Percentiles rank a stretch among this genome's conserved stretches.
Conservation (phyloP, 2,329 filamentous ascomycete species). For the Metarhizium album region DNA sequence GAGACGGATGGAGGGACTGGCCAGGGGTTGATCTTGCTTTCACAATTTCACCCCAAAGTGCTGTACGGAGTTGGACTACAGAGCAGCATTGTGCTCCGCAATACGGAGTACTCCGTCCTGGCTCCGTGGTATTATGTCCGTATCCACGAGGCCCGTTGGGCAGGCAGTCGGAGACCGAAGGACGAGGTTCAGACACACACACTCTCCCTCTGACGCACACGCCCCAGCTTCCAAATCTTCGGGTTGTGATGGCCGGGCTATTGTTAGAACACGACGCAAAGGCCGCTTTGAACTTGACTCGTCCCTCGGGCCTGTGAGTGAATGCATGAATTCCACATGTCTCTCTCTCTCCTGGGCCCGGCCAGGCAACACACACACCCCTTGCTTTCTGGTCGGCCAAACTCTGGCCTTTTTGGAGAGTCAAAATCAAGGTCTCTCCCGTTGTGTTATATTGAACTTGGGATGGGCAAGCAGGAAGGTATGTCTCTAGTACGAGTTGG, state of each 20-base stretch:
- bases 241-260: neutral
- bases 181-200: neutral
- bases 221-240: neutral
- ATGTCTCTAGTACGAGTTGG: no score
- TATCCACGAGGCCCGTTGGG: no score
- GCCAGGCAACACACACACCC: no score
- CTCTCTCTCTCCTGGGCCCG: no score
- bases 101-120: neutral
- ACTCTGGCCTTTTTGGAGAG: no score
- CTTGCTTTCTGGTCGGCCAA: no score
- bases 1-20: neutral
- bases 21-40: neutral
- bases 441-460: no score
- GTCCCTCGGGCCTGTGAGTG: neutral
- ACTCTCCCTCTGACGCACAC: neutral
- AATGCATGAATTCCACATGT: no score
- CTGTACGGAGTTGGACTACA: neutral
- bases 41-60: neutral
- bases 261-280: neutral
- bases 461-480: no score
- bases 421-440: no score
- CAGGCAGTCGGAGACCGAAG: neutral
- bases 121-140: no score
- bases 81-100: no score
- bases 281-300: neutral